These are phyloP conservation scores for Pseudogymnoascus pannorum DNA, from an alignment of 2,329 filamentous ascomycete species.

Conservation along the genomic window DNA sequence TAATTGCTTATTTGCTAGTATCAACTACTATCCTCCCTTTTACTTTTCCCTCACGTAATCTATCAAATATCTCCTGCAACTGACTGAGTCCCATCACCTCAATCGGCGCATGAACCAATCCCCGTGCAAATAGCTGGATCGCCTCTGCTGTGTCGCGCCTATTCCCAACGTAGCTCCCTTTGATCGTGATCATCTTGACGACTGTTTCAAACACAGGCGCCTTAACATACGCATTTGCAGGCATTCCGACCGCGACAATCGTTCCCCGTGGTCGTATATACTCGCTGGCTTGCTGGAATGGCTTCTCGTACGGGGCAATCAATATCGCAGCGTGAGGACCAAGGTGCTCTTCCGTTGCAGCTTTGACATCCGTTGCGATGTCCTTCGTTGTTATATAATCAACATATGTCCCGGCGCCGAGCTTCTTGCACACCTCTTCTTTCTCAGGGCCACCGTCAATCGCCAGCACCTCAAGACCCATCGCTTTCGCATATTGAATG, in stretches of 20 bases:
- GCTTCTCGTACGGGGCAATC: slow-evolving; percentile 80
- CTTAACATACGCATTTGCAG: slow-evolving; percentile 68
- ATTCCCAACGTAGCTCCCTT: slow-evolving; percentile 91
- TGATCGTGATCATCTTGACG: slow-evolving; percentile 83
- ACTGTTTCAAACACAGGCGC: slow-evolving; percentile 88
- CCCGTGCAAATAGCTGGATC: slow-evolving; percentile 78
- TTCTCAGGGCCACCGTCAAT: slow-evolving; percentile 84
- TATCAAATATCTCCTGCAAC: slow-evolving; percentile 70
- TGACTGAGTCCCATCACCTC: slow-evolving; percentile 78
- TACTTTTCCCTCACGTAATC: slow-evolving; percentile 65
- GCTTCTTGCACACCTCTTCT: slow-evolving; percentile 56
- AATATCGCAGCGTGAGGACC: slow-evolving; percentile 84
- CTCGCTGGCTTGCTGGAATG: slow-evolving; percentile 87
- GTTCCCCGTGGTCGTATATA: slow-evolving; percentile 73
- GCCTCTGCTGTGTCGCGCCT: slow-evolving; percentile 82
- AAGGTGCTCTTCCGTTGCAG: slow-evolving; percentile 68
- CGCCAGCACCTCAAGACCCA: slow-evolving; percentile 74
- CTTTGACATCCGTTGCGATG: slow-evolving; percentile 77
- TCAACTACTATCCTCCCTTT: slow-evolving; percentile 76
- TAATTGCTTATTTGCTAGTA: slow-evolving; percentile 56
- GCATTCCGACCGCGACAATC: slow-evolving; percentile 84
- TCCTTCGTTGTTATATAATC: slow-evolving; percentile 74
- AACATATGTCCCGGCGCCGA: slow-evolving; percentile 68
- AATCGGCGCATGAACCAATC: slow-evolving; percentile 79
- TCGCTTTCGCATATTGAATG: slow-evolving; percentile 82